Base-by-base conservation (phyloP, 768 basidiomycete species). In the Dentipellis fragilis region DNA sequence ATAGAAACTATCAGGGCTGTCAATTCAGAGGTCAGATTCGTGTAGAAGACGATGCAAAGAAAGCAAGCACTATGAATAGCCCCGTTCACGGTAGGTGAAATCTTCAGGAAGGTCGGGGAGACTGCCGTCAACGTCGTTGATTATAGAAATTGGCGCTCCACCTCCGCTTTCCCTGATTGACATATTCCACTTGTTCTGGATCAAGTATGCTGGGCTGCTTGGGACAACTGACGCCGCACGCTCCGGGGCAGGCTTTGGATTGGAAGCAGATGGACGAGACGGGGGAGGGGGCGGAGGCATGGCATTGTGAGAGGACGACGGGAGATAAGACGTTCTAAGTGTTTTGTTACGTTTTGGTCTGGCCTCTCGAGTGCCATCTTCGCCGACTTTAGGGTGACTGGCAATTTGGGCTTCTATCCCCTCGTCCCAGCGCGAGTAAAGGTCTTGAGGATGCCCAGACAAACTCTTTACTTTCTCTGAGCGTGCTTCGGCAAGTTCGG, bases 401-500 rank as follows among this genome's bases (percentile, higher is more conserved):
- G n/a, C n/a, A 4, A n/a, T 12, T 3, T 17, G n/a, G 42, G n/a
- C n/a, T 21, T 49, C 19, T 17, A 49, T 49, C 23, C 29, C 48
- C 10, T 22, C 48, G 16, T 49, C 48, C 48, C 48, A 49, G 7
- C 23, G 8, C 1, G 48, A 17, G 19, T 45, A 45, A 3, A 16
- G 48, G 12, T 35, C 48, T 11, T 17, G 48, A 2, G 14, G 48
- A 23, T 49, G 29, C 29, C 29, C 29, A 29, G 29, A 29, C 6
- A 29, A 29, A 6, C 29, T 38, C 37, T 51, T 35, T 49, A 40
- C 35, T 55, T 59, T 59, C 37, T 61, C 58, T 17, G 53, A 19
- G 3, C 49, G 40, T 6, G 58, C 59, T 29, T 61, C 58, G 4
- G 59, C 54, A 49, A 34, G 16, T 17, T 61, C 59, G 19, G 54